Evolutionary conservation across 1,139 yeast species (phyloP).

Genomic region (Candida dubliniensis): DNA sequence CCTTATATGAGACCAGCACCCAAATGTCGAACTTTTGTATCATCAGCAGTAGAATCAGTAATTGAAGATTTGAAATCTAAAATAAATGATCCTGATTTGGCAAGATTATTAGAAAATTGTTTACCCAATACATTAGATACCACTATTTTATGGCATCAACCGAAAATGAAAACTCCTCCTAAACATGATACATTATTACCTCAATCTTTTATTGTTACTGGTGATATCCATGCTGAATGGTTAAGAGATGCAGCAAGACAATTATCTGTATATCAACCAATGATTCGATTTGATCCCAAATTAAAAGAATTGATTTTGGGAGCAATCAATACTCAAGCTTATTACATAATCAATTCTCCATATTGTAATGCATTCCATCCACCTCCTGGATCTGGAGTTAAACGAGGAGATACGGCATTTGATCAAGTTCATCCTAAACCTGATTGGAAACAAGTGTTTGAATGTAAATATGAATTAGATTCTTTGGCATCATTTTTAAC

Average conservation of each 20-base stretch:
- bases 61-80: slow-evolving; percentile 52
- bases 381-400: slow-evolving; percentile 61
- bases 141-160: slow-evolving; percentile 71
- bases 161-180: slow-evolving; percentile 10
- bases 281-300: slow-evolving; percentile 50
- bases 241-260: slow-evolving; percentile 85
- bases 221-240: slow-evolving; percentile 92
- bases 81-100: slow-evolving; percentile 63
- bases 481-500: slow-evolving; percentile 82
- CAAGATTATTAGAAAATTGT: slow-evolving; percentile 75
- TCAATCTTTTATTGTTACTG: slow-evolving; percentile 72
- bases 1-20: slow-evolving; percentile 78
- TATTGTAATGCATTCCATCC: slow-evolving; percentile 94
- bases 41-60: slow-evolving; percentile 62
- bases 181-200: slow-evolving; percentile 15
- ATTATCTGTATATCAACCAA: slow-evolving; percentile 69
- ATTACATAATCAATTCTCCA: slow-evolving; percentile 60
- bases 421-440: slow-evolving; percentile 72
- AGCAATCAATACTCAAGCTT: slow-evolving; percentile 78
- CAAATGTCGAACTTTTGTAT: slow-evolving; percentile 70
- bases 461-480: slow-evolving; percentile 88
- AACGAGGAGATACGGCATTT: slow-evolving; percentile 51
- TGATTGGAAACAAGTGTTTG: slow-evolving; percentile 73
- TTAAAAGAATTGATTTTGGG: slow-evolving; percentile 63
- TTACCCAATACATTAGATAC: slow-evolving; percentile 89